These are phyloP conservation scores for Umbellularia californica DNA, from an alignment of 164 flowering plant genomes.

Conservation along the genomic window DNA sequence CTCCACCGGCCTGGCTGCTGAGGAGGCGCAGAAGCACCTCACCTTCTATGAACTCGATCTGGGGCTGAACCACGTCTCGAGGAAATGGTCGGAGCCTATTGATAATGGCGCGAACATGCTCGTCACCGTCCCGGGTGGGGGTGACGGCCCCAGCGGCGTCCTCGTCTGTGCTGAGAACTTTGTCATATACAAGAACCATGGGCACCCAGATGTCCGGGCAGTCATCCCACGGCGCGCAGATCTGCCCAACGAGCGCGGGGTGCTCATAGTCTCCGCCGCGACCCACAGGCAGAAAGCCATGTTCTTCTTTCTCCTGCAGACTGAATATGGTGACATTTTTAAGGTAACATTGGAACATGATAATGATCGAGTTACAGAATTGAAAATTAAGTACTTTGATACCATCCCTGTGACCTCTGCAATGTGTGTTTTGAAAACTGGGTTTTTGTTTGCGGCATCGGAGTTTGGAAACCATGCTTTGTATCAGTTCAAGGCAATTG, in stretches of 20 bases:
- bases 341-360: conserved; percentile 84
- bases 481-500: conserved; percentile 94
- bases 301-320: conserved; percentile 93
- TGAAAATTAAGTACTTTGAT: conserved; percentile 95
- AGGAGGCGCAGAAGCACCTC: conserved; percentile 90
- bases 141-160: conserved; percentile 97
- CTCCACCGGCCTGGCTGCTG: conserved; percentile 82
- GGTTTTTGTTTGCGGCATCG: conserved; percentile 92
- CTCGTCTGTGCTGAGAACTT: conserved; percentile 97
- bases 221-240: conserved; percentile 92
- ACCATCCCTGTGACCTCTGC: conserved; percentile 85
- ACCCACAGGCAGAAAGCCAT: conserved; percentile 78
- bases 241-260: conserved; percentile 94
- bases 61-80: conserved; percentile 91
- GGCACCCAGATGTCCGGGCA: conserved; percentile 88
- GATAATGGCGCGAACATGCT: conserved; percentile 98
- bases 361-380: conserved; percentile 66
- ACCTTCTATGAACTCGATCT: conserved; percentile 95
- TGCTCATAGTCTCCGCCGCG: conserved; percentile 85
- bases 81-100: conserved; percentile 95
- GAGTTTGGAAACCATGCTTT: conserved; percentile 96
- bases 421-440: conserved; percentile 80
- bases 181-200: conserved; percentile 96
- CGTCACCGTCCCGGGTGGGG: conserved; percentile 97
- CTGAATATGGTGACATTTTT: conserved; percentile 95